Evolutionary conservation across 805 yeast genomes (phyloP).

Genomic region (Scheffersomyces lignosus): DNA sequence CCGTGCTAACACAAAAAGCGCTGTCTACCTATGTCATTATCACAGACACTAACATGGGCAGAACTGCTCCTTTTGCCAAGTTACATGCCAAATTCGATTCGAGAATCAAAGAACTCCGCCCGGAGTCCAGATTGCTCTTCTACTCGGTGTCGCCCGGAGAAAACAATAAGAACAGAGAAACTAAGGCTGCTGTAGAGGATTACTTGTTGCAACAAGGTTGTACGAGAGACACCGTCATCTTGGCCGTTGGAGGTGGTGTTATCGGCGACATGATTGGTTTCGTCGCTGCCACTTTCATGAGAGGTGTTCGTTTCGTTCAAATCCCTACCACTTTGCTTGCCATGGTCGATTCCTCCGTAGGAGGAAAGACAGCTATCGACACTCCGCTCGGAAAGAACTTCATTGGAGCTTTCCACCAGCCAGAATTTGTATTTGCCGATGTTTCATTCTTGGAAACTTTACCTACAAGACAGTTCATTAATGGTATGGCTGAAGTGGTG

Average conservation of each 20-base stretch:
- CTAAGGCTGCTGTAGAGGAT: constrained; percentile 93
- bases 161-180: constrained; percentile 79
- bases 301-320: constrained; percentile 93
- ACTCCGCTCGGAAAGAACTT: constrained; percentile 95
- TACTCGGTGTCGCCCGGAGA: constrained; percentile 92
- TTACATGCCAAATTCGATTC: constrained; percentile 45
- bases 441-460: constrained; percentile 82
- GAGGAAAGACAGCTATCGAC: constrained; percentile 98
- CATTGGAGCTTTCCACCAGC: constrained; percentile 98
- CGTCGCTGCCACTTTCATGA: constrained; percentile 99
- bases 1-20: constrained; percentile 57
- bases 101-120: constrained; percentile 36
- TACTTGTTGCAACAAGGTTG: constrained; percentile 79
- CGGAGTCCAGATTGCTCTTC: constrained; percentile 64
- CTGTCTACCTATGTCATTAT: constrained; percentile 92
- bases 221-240: constrained; percentile 90
- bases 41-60: constrained; percentile 78
- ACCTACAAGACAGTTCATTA: constrained; percentile 91
- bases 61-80: constrained; percentile 58
- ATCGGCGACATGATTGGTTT: constrained; percentile 99
- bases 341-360: constrained; percentile 98
- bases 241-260: constrained; percentile 98
- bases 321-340: constrained; percentile 91
- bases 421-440: constrained; percentile 83
- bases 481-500: constrained; percentile 97